These are phyloP conservation scores for Boletus pseudopeckii DNA, from an alignment of 768 basidiomycete genomes.

Conservation along the genomic window DNA sequence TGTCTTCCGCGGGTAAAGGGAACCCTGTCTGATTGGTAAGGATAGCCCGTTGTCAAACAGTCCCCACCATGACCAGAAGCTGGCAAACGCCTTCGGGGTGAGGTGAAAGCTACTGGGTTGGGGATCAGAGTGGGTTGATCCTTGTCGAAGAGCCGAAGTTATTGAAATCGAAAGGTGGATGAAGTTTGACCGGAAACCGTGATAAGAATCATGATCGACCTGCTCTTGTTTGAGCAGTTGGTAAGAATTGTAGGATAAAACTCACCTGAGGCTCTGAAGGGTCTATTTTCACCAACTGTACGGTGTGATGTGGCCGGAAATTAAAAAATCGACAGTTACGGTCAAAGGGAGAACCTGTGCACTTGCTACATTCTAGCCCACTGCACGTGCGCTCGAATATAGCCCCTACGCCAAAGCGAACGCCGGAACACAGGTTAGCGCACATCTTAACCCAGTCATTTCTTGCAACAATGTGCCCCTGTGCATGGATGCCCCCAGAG, in stretches of 20 bases:
- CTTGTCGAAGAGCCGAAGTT: constrained; percentile 53
- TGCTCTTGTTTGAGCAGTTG: constrained; percentile 16
- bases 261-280: constrained; percentile 47
- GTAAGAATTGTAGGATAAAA: not conserved
- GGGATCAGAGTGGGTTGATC: constrained; percentile 13
- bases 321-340: constrained; percentile 77
- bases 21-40: constrained; percentile 86
- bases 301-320: constrained; percentile 77
- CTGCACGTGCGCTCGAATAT: constrained; percentile 76
- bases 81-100: constrained; percentile 77
- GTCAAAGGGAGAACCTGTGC: constrained; percentile 60
- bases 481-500: constrained; percentile 15
- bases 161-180: constrained; percentile 90
- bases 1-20: constrained; percentile 65
- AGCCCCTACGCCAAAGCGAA: constrained; percentile 83
- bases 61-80: constrained; percentile 92
- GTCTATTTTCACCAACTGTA: constrained; percentile 53
- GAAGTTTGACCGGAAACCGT: constrained; percentile 89
- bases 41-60: constrained; percentile 77
- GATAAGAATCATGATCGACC: constrained; percentile 69
- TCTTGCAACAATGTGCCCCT: constrained; percentile 20
- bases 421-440: constrained; percentile 80
- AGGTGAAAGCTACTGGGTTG: constrained; percentile 75
- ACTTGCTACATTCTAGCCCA: constrained; percentile 58
- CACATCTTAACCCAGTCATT: constrained; percentile 62